phyloP scores from a whole-genome alignment of 2,329 filamentous ascomycete genomes.

The Mycosphaerelloides madeirae region DNA sequence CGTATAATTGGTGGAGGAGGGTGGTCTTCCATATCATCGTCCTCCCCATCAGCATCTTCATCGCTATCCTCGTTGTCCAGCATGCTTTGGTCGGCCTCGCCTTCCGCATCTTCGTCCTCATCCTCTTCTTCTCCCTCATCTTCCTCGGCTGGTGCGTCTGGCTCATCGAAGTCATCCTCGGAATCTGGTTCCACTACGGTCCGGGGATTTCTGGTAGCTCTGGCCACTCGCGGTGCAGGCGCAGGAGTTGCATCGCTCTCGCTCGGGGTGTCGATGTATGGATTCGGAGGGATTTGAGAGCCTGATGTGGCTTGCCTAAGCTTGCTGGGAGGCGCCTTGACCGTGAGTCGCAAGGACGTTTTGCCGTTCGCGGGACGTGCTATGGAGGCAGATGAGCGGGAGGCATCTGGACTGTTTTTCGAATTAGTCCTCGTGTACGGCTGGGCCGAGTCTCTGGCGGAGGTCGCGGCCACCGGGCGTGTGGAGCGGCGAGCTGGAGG shows the following conservation, averaged over 20 bases:
- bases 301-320: conserved; percentile 44
- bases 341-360: conserved; percentile 45
- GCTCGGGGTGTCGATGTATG: conserved; percentile 28
- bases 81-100: conserved; percentile 36
- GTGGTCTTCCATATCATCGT: conserved; percentile 33
- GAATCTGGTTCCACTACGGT: conserved; percentile 33
- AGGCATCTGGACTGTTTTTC: conserved; percentile 18
- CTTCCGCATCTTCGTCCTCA: conserved; percentile 21
- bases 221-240: conserved; percentile 22
- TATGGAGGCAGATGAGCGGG: conserved; percentile 26
- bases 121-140: conserved; percentile 20
- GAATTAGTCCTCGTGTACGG: conserved; percentile 27
- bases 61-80: conserved; percentile 34
- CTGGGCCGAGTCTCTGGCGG: conserved; percentile 16
- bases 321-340: conserved; percentile 48
- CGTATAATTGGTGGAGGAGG: conserved; percentile 34
- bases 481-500: conserved; percentile 31
- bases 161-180: conserved; percentile 26
- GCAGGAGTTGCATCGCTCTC: conserved; percentile 32
- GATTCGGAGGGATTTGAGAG: conserved; percentile 29
- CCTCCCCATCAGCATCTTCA: conserved; percentile 35
- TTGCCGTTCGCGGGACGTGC: conserved; percentile 39
- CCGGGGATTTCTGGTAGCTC: conserved; percentile 32
- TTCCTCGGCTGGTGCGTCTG: conserved; percentile 28
- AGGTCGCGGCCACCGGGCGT: conserved; percentile 22